These are phyloP conservation scores for Rhinocladiella mackenziei DNA, from an alignment of 2,329 filamentous ascomycete genomes.

Conservation along the genomic window DNA sequence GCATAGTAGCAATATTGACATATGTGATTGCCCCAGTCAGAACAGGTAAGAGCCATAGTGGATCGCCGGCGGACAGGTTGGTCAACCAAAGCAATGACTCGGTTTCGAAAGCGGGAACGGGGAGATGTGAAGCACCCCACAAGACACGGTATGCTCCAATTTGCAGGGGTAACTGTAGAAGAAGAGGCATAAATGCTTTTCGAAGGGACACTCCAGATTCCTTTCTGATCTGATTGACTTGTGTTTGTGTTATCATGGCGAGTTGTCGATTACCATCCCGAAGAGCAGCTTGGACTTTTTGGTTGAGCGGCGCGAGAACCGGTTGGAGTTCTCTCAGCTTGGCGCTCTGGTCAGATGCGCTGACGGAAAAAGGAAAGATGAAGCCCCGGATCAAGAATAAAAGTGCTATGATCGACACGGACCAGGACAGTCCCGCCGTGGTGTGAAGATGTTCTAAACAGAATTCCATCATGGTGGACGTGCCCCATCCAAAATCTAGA, in stretches of 20 bases:
- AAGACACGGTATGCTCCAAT: slow-evolving; percentile 77
- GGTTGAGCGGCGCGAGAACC: slow-evolving; percentile 52
- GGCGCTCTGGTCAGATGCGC: slow-evolving; percentile 59
- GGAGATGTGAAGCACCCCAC: slow-evolving; percentile 68
- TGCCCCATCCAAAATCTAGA: slow-evolving; percentile 81
- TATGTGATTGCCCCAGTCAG: slow-evolving; percentile 56
- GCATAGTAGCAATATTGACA: slow-evolving; percentile 54
- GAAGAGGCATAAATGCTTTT: slow-evolving; percentile 53
- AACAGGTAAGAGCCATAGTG: slow-evolving; percentile 69
- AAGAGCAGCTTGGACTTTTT: slow-evolving; percentile 49
- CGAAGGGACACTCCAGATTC: slow-evolving; percentile 52
- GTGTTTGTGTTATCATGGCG: slow-evolving; percentile 45
- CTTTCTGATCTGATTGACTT: slow-evolving; percentile 52
- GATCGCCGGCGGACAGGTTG: slow-evolving; percentile 73
- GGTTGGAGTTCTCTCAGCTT: slow-evolving; percentile 60
- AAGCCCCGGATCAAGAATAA: slow-evolving; percentile 64
- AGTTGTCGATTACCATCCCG: slow-evolving; percentile 46
- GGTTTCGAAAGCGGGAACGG: slow-evolving; percentile 71
- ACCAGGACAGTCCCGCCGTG: slow-evolving; percentile 73
- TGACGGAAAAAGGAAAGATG: slow-evolving; percentile 60
- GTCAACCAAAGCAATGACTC: slow-evolving; percentile 73
- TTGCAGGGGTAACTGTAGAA: slow-evolving; percentile 65
- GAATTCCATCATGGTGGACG: slow-evolving; percentile 70
- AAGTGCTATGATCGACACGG: slow-evolving; percentile 64
- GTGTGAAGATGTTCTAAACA: slow-evolving; percentile 79